Evolutionary conservation across 129 eudicot genomes (phyloP).

Genomic region (Artemisia argyi): DNA sequence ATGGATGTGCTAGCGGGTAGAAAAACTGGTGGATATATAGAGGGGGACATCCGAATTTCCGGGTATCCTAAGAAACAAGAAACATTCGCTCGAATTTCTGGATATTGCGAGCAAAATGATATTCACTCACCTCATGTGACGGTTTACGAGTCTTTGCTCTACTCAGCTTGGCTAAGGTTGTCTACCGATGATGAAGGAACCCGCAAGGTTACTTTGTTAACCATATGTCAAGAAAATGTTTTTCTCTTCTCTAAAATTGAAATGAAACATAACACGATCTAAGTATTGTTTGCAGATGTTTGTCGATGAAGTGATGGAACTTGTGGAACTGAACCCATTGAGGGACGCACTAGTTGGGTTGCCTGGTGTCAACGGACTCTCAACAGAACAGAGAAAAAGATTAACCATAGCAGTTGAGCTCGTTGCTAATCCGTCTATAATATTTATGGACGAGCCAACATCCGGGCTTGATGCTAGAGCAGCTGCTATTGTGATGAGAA

Average conservation of each 20-base stretch:
- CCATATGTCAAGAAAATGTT: no score
- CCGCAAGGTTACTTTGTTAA: conserved; percentile 5
- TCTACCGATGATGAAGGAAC: background rate
- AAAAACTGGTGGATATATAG: conserved; percentile 14
- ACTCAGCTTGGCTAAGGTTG: conserved; percentile 22
- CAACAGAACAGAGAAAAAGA: conserved; percentile 15
- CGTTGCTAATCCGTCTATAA: conserved; percentile 17
- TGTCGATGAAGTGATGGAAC: conserved; percentile 19
- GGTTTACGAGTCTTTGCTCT: conserved; percentile 12
- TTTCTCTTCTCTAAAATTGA: background rate
- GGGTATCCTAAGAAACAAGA: conserved; percentile 15
- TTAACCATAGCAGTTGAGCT: conserved; percentile 17
- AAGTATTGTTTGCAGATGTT: conserved; percentile 8
- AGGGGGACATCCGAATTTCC: conserved; percentile 12
- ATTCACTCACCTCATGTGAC: conserved; percentile 19
- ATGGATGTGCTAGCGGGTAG: conserved; percentile 20
- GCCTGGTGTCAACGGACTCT: conserved; percentile 14
- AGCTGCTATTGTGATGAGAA: conserved; percentile 20
- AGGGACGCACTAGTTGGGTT: conserved; percentile 11
- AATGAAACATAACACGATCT: background rate
- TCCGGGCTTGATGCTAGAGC: conserved; percentile 18
- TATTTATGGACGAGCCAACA: conserved; percentile 18
- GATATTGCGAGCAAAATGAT: conserved; percentile 15
- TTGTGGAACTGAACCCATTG: conserved; percentile 11
- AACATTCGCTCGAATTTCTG: conserved; percentile 15